Evolutionary conservation across 2,329 filamentous ascomycete species (phyloP), one percentile per base, ranked within the genome.

Genomic region (Paracorniculantispora psalliotae): DNA sequence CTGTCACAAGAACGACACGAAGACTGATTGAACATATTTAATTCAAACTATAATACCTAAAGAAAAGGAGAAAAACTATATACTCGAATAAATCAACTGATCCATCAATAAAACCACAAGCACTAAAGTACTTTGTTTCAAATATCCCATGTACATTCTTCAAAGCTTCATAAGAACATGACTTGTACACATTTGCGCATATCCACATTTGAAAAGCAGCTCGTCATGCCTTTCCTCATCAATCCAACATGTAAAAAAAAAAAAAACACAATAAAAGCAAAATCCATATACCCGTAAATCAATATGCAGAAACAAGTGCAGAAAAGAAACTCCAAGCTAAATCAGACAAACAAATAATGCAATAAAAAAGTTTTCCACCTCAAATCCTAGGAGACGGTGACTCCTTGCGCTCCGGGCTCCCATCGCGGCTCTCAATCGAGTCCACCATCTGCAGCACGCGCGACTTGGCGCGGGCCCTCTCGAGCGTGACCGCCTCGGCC

Each of bases 381-480:
- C 13, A 57, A 10, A 30, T n/a, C 44, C 12, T 21, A 4, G 44
- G 44, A 39, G 44, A 30, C 28, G 21, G 23, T 26, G 30, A 33
- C 47, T 49, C 47, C 43, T 59, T 62, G 17, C 64, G 61, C 57
- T 62, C 67, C 23, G 77, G 72, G 61, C 79, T 82, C 4, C 64
- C 67, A 25, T 75, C 73, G 44, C 74, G 68, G 35, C 68, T 75
- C 74, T 85, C 82, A 61, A 85, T 75, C 60, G 72, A 77, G 65
- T 84, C 76, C 41, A 85, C 81, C 80, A 85, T 83, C 48, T 77
- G 74, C 49, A 82, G 67, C 28, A 85, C 82, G 37, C 76, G 69
- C 15, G 57, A 59, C 43, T 54, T 54, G 15, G 77, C 78, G 63
- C 72, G 67, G 10, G 78, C 74, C 60, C 69, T 69, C 63, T 77